Evolutionary conservation across 331 rosid genomes (phyloP).

Genomic region (Quercus lobata): DNA sequence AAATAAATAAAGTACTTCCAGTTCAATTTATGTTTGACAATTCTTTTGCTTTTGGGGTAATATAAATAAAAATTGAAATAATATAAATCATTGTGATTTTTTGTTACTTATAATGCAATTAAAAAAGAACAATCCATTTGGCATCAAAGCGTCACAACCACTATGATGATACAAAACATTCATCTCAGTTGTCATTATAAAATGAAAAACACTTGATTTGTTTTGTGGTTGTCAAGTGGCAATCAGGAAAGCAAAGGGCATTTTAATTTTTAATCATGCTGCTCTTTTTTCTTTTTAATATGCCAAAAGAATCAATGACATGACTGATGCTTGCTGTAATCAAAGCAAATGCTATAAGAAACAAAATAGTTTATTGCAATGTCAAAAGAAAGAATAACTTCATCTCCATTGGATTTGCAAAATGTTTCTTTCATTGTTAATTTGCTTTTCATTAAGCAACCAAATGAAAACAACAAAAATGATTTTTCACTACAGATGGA

Average conservation of each 20-base stretch:
- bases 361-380: conserved; percentile 11
- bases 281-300: not conserved
- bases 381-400: not conserved
- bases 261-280: not conserved
- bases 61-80: not conserved
- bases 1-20: not conserved
- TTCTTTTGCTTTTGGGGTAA: not conserved
- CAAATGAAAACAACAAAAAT: conserved; percentile 16
- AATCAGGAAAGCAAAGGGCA: conserved; percentile 5
- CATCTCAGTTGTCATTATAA: not conserved
- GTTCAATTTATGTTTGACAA: not conserved
- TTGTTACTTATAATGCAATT: not conserved
- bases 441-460: not conserved
- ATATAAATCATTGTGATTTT: not conserved
- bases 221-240: not conserved
- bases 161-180: not conserved
- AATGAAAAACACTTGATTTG: not conserved
- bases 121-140: not conserved
- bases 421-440: conserved; percentile 1
- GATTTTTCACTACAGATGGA: conserved; percentile 53
- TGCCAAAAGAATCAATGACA: not conserved
- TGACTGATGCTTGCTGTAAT: not conserved
- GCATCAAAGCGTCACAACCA: not conserved
- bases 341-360: conserved; percentile 10
- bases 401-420: conserved; percentile 11